These are phyloP conservation scores for Rhododendron mucronatum DNA, from an alignment of 148 eudicot genomes.

Conservation along the genomic window DNA sequence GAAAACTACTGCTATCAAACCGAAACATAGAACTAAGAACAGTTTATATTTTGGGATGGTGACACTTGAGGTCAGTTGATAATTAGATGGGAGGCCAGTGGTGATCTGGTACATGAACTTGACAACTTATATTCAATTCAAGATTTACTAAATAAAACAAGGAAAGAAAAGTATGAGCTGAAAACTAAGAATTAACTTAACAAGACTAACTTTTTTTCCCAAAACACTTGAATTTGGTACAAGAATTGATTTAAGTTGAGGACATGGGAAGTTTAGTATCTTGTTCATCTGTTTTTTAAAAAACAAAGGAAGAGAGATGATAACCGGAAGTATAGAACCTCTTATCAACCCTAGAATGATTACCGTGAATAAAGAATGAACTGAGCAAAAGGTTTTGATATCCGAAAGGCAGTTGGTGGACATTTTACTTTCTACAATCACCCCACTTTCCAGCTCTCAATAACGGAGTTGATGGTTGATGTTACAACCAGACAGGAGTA, in stretches of 20 bases:
- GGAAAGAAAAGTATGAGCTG: background rate
- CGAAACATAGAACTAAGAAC: background rate
- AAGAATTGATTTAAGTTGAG: background rate
- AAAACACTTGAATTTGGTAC: background rate
- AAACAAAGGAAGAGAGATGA: background rate
- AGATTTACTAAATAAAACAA: background rate
- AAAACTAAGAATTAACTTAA: background rate
- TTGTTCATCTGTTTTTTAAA: background rate
- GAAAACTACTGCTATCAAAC: background rate
- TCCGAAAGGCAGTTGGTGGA: background rate
- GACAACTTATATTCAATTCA: background rate
- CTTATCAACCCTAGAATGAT: background rate
- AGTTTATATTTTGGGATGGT: background rate
- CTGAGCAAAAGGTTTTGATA: background rate
- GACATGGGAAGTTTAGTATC: background rate
- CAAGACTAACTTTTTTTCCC: background rate
- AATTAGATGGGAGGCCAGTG: background rate
- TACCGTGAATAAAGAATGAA: background rate
- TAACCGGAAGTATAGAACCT: background rate
- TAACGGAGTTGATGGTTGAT: background rate
- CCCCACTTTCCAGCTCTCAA: background rate
- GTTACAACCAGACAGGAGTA: background rate
- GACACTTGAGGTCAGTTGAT: background rate
- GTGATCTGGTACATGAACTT: background rate
- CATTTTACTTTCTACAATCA: background rate